phyloP scores from a whole-genome alignment of 2,329 filamentous ascomycete genomes.

The Aspergillus sp. region DNA sequence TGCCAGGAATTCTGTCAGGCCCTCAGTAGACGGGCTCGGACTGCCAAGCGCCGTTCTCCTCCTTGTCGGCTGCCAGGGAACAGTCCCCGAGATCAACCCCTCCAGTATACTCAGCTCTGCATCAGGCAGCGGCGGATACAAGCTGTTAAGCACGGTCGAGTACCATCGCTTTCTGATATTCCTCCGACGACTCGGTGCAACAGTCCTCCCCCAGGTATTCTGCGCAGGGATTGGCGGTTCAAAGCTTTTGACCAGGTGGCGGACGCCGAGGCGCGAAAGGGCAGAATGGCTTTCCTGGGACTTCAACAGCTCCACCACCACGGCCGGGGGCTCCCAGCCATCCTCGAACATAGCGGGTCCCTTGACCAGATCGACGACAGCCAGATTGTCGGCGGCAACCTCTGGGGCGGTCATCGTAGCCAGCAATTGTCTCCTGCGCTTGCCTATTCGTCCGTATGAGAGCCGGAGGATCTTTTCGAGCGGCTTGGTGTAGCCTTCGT shows the following conservation, averaged over 20 bases:
- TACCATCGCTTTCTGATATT: slow-evolving; percentile 34
- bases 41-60: slow-evolving; percentile 12
- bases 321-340: slow-evolving; percentile 26
- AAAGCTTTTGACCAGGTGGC: slow-evolving; percentile 15
- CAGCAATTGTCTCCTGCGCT: slow-evolving; percentile 42
- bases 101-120: slow-evolving; percentile 26
- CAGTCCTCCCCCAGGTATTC: slow-evolving; percentile 28
- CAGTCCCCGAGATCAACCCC: slow-evolving; percentile 22
- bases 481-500: slow-evolving; percentile 44
- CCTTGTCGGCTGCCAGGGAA: slow-evolving; percentile 22
- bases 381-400: slow-evolving; percentile 13
- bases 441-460: slow-evolving; percentile 50
- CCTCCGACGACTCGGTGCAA: slow-evolving; percentile 19
- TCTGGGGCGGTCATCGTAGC: slow-evolving; percentile 21
- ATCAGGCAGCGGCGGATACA: slow-evolving; percentile 33
- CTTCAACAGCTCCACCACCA: slow-evolving; percentile 23
- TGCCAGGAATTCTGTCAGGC: slow-evolving; percentile 21
- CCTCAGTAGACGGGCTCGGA: slow-evolving; percentile 1
- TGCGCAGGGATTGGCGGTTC: slow-evolving; percentile 24
- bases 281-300: slow-evolving; percentile 24
- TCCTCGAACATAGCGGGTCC: slow-evolving; percentile 14
- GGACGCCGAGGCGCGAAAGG: slow-evolving; percentile 14
- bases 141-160: slow-evolving; percentile 14
- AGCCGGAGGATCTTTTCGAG: slow-evolving; percentile 45
- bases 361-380: slow-evolving; percentile 11